phyloP scores from a whole-genome alignment of 2,329 filamentous ascomycete genomes.

The Esteya vermicola region DNA sequence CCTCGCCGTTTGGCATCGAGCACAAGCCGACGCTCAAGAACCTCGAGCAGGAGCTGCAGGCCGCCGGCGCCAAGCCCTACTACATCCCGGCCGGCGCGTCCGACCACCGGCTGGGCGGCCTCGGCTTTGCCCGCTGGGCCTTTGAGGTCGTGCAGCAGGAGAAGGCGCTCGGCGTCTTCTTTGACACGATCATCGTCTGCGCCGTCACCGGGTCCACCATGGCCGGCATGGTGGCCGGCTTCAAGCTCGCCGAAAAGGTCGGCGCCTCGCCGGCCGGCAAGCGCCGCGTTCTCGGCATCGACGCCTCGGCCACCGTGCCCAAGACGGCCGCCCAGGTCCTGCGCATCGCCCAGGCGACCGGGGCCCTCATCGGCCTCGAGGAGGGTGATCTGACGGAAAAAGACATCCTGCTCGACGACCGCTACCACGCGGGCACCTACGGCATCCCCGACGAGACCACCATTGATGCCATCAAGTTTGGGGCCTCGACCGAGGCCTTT shows the following conservation, averaged over 20 bases:
- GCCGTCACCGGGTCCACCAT: conserved; percentile 58
- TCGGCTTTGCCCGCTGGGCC: conserved; percentile 59
- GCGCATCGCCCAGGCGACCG: conserved; percentile 51
- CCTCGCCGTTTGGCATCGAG: conserved; percentile 50
- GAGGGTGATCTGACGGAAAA: conserved; percentile 44
- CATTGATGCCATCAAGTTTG: conserved; percentile 53
- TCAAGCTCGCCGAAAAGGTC: conserved; percentile 44
- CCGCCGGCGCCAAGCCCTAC: conserved; percentile 40
- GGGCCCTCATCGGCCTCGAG: conserved; percentile 43
- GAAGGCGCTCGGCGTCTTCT: conserved; percentile 44
- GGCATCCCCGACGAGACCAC: conserved; percentile 53
- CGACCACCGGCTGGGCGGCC: conserved; percentile 54
- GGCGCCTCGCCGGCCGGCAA: conserved; percentile 28
- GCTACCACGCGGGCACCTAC: conserved; percentile 55
- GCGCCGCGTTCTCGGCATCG: conserved; percentile 55
- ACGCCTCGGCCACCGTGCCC: conserved; percentile 44
- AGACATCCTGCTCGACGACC: conserved; percentile 47
- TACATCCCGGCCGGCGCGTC: conserved; percentile 60
- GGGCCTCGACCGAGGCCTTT: conserved; percentile 53
- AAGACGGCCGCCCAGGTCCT: conserved; percentile 53
- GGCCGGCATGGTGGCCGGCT: conserved; percentile 59
- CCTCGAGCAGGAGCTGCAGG: conserved; percentile 22
- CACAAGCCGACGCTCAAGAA: conserved; percentile 51
- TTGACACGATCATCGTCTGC: conserved; percentile 54
- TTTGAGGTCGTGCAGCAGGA: conserved; percentile 55